Conservation (phyloP, 2,329 filamentous ascomycete genomes). For the Scleromitrula shiraiana region DNA sequence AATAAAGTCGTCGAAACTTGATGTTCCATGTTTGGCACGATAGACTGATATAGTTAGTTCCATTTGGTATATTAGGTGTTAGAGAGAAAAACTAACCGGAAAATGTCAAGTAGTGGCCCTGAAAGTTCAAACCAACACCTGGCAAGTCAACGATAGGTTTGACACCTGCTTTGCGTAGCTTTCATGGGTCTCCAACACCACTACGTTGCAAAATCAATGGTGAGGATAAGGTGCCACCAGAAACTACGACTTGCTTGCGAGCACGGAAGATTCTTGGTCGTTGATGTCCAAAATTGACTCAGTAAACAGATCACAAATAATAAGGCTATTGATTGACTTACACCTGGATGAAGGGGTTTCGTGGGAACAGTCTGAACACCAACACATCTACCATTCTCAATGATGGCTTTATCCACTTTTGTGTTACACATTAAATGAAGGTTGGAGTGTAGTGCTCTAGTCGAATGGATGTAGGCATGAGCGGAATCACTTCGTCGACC, state of each 20-base stretch:
- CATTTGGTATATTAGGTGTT: background rate
- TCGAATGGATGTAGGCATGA: conserved; percentile 71
- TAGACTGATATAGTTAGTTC: conserved; percentile 11
- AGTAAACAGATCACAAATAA: conserved; percentile 11
- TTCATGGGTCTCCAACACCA: conserved; percentile 44
- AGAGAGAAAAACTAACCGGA: conserved; percentile 27
- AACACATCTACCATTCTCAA: conserved; percentile 55
- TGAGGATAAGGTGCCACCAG: conserved; percentile 32
- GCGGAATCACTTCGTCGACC: conserved; percentile 70
- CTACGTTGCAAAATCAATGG: conserved; percentile 50
- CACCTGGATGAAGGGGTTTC: conserved; percentile 54
- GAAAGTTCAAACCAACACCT: conserved; percentile 46
- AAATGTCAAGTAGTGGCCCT: conserved; percentile 48
- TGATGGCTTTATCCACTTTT: conserved; percentile 47
- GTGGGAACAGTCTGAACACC: conserved; percentile 63
- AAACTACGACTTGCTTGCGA: conserved; percentile 39
- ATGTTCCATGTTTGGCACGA: conserved; percentile 40
- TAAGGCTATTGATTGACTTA: conserved; percentile 17
- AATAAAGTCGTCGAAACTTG: conserved; percentile 74
- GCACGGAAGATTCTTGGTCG: conserved; percentile 28
- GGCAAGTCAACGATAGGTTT: conserved; percentile 40
- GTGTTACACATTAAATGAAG: conserved; percentile 52
- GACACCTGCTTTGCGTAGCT: conserved; percentile 41
- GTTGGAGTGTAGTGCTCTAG: conserved; percentile 54
- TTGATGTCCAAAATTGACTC: conserved; percentile 24